A percentile compares a stretch with the other conserved stretches of the same genome.
phyloP scores from a whole-genome alignment of 441 rosid species.

The Manihot esculenta region DNA sequence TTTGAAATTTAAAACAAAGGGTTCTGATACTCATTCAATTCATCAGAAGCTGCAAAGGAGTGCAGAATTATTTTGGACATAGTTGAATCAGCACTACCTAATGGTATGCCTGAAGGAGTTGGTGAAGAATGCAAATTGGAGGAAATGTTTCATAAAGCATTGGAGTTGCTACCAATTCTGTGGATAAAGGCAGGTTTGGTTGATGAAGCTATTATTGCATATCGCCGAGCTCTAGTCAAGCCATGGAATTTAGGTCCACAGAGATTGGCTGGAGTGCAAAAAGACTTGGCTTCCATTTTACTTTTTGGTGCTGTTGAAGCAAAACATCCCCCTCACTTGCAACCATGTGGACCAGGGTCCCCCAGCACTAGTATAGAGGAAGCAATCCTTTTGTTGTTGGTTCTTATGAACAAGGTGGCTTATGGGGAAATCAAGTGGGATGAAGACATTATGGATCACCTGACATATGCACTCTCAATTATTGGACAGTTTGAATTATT shows the following conservation, averaged over 20 bases:
- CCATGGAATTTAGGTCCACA: constrained; percentile 88
- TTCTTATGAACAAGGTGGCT: constrained; percentile 67
- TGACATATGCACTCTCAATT: constrained; percentile 71
- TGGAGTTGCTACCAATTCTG: constrained; percentile 72
- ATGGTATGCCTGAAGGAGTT: constrained; percentile 57
- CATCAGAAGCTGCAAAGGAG: constrained; percentile 85
- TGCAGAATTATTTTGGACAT: constrained; percentile 67
- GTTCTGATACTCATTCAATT: constrained; percentile 32
- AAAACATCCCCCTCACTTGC: constrained; percentile 42
- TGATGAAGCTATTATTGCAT: constrained; percentile 66
- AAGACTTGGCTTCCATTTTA: constrained; percentile 63
- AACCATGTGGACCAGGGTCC: constrained; percentile 37
- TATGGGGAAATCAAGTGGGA: constrained; percentile 74
- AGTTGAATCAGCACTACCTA: constrained; percentile 73
- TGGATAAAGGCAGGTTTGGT: constrained; percentile 71
- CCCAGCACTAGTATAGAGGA: constrained; percentile 65
- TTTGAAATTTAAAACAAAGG: constrained; percentile 12
- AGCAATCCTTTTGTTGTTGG: constrained; percentile 71
- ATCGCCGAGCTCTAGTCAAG: constrained; percentile 62
- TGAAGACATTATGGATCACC: constrained; percentile 76
- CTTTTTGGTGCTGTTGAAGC: constrained; percentile 79
- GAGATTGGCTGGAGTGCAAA: constrained; percentile 69
- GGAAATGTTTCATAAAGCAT: constrained; percentile 73
- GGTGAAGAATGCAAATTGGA: constrained; percentile 68
- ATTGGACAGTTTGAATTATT: constrained; percentile 62